These are phyloP conservation scores for Akanthomyces muscarius DNA, from an alignment of 2,329 filamentous ascomycete genomes.

Conservation along the genomic window DNA sequence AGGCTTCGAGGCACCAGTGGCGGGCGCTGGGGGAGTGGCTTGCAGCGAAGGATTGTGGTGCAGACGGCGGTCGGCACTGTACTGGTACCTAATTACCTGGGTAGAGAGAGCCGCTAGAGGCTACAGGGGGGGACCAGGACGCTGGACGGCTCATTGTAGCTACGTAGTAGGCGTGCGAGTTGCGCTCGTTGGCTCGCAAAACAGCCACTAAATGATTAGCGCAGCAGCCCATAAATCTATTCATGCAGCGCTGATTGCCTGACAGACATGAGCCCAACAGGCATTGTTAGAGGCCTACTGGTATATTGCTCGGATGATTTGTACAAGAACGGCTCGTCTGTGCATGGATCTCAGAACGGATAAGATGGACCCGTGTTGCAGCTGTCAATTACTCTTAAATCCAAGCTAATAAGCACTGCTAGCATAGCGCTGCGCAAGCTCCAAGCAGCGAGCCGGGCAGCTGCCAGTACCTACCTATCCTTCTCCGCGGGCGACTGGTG, in stretches of 20 bases:
- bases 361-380: neutral
- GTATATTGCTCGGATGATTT: no score
- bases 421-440: neutral
- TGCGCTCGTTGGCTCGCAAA: neutral
- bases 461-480: no score
- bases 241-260: no score
- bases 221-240: neutral
- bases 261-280: neutral
- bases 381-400: slow-evolving; percentile 9
- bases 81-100: neutral
- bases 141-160: no score
- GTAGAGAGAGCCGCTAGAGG: neutral
- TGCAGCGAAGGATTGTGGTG: neutral
- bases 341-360: neutral
- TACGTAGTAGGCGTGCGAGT: neutral
- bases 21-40: neutral
- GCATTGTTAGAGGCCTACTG: neutral
- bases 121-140: neutral
- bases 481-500: no score
- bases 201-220: neutral
- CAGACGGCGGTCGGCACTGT: neutral
- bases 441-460: no score
- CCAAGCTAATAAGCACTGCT: neutral
- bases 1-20: neutral
- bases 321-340: no score